phyloP scores from a whole-genome alignment of 768 basidiomycete genomes.

The Pholiota microspora region DNA sequence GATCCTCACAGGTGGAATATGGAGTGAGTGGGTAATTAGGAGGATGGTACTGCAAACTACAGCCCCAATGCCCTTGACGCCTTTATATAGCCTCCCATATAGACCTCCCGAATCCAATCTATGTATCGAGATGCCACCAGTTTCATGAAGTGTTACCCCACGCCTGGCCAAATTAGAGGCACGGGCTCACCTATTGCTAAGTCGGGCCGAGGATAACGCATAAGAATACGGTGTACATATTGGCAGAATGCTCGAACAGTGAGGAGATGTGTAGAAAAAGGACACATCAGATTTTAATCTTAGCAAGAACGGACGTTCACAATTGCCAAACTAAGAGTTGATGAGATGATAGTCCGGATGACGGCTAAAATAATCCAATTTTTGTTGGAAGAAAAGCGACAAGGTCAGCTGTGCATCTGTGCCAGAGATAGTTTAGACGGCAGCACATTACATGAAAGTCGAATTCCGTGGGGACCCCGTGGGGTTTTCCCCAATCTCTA shows the following conservation, averaged over 20 bases:
- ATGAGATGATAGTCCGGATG: conserved; percentile 2
- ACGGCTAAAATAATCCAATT: conserved; percentile 7
- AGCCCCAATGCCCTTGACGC: background rate
- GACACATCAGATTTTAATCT: conserved; percentile 5
- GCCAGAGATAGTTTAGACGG: background rate
- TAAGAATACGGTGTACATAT: background rate
- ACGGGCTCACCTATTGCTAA: conserved; percentile 1
- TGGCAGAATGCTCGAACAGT: conserved; percentile 3
- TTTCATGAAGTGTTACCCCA: background rate
- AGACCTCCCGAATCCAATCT: conserved; percentile 1
- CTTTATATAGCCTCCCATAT: conserved; percentile 4
- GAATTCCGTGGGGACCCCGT: conserved; percentile 5
- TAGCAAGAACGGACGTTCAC: conserved; percentile 1
- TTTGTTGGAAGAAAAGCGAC: background rate
- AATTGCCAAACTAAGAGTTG: background rate
- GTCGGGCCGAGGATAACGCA: conserved; percentile 4
- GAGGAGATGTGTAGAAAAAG: background rate
- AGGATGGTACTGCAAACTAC: background rate
- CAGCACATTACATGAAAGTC: background rate
- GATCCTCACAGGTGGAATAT: background rate
- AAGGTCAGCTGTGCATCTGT: conserved; percentile 4
- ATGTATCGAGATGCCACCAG: background rate
- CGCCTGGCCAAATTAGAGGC: background rate
- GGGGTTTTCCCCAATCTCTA: conserved; percentile 7
- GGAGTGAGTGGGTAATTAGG: background rate